Conservation (phyloP, 306 rosid genomes). For the Dicorynia guianensis region DNA sequence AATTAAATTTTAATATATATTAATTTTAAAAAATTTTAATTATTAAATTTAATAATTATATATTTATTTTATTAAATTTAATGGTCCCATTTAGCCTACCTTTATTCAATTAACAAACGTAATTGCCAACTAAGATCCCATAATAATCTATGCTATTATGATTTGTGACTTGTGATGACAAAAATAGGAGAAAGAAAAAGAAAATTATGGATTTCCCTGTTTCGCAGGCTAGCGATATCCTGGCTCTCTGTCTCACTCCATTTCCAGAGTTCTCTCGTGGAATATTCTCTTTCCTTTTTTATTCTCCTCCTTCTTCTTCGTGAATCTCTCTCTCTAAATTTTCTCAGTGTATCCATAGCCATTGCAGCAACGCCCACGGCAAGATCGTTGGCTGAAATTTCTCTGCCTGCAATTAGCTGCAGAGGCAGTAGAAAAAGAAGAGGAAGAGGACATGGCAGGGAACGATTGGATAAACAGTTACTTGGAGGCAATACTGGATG, state of each 20-base stretch:
- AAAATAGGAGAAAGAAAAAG: background rate
- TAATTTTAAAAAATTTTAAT: too few species aligned
- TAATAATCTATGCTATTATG: background rate
- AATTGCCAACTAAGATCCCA: background rate
- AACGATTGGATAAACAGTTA: constrained; percentile 98
- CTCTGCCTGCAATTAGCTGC: background rate
- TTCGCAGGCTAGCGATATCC: too few species aligned
- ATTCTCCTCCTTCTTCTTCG: background rate
- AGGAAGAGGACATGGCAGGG: constrained; percentile 67
- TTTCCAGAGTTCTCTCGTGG: constrained; percentile 35
- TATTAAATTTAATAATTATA: too few species aligned
- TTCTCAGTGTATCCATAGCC: too few species aligned
- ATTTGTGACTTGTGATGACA: background rate
- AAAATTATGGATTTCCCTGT: constrained; percentile 33
- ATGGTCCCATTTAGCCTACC: too few species aligned
- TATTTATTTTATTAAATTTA: too few species aligned
- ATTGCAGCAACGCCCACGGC: too few species aligned
- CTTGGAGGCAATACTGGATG: constrained; percentile 93
- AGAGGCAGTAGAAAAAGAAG: constrained; percentile 4
- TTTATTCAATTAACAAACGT: too few species aligned
- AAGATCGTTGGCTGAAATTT: too few species aligned
- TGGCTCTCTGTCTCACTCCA: constrained; percentile 24
- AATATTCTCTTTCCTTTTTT: constrained; percentile 30
- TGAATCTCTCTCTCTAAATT: background rate
- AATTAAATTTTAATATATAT: too few species aligned